Conservation (phyloP, 2,329 filamentous ascomycete species). For the Lecanicillium sp. region DNA sequence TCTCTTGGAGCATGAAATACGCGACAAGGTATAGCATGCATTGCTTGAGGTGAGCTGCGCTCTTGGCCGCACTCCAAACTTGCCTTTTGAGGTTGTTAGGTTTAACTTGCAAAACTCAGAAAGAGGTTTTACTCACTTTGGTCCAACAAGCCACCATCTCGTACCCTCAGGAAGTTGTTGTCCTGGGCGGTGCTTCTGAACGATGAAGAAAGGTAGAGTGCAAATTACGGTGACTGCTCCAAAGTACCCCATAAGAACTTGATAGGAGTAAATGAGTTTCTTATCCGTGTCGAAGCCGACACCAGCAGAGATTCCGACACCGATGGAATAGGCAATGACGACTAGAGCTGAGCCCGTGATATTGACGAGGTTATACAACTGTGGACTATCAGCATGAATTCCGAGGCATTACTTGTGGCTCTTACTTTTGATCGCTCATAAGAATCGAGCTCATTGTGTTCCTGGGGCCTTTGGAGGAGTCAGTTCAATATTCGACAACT, state of each 20-base stretch:
- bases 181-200: conserved; percentile 14
- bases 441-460: conserved; percentile 12
- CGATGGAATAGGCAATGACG: conserved; percentile 12
- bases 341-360: conserved; percentile 14
- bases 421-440: conserved; percentile 13
- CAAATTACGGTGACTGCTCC: conserved; percentile 12
- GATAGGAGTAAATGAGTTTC: conserved; percentile 12
- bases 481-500: not conserved
- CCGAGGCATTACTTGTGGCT: not conserved
- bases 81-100: conserved; percentile 4
- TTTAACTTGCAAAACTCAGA: not conserved
- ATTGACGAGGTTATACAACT: conserved; percentile 15
- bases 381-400: not conserved
- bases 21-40: conserved; percentile 14
- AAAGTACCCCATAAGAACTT: conserved; percentile 14
- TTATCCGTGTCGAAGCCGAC: conserved; percentile 10
- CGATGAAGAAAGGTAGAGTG: conserved; percentile 15
- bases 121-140: conserved; percentile 7
- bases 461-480: conserved; percentile 7
- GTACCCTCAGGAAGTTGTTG: conserved; percentile 14
- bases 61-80: conserved; percentile 12
- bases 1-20: conserved; percentile 15
- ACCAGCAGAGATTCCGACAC: conserved; percentile 13
- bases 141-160: conserved; percentile 10
- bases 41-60: conserved; percentile 13